Evolutionary conservation across 352 stramenopile genomes (phyloP).

Genomic region (Stramenopiles sp.): DNA sequence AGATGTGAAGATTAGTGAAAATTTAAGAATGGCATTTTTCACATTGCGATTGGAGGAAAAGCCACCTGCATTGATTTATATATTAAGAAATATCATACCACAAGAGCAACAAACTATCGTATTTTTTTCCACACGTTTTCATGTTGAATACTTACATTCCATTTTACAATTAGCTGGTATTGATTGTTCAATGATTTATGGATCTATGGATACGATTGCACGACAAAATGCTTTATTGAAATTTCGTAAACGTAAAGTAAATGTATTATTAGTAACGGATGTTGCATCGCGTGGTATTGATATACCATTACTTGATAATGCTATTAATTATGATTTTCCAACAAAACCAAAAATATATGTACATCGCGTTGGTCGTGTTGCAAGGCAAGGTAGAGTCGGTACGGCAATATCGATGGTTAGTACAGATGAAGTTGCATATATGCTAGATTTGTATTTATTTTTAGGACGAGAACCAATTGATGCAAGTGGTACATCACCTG

Average conservation of each 20-base stretch:
- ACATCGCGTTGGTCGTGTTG: conserved; percentile 28
- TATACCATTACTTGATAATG: conserved; percentile 84
- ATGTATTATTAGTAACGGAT: conserved; percentile 75
- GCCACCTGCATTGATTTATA: conserved; percentile 73
- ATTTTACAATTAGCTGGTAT: conserved; percentile 37
- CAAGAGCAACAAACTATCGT: conserved; percentile 81
- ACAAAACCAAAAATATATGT: conserved; percentile 74
- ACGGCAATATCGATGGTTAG: conserved; percentile 89
- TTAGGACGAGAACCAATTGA: conserved; percentile 59
- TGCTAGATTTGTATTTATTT: conserved; percentile 92
- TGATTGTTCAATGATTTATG: conserved; percentile 65
- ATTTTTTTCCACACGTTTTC: conserved; percentile 90
- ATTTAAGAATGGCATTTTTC: conserved; percentile 91
- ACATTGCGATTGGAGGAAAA: conserved; percentile 71
- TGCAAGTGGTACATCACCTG: conserved; percentile 23
- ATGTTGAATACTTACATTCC: conserved; percentile 94
- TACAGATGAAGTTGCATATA: conserved; percentile 88
- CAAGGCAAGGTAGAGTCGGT: conserved; percentile 74
- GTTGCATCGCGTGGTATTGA: conserved; percentile 80
- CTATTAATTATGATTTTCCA: conserved; percentile 84
- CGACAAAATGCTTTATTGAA: conserved; percentile 66
- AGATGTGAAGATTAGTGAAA: conserved; percentile 91
- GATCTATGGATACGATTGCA: conserved; percentile 73
- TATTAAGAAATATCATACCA: conserved; percentile 79
- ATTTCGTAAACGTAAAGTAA: conserved; percentile 64